These are phyloP conservation scores for Zygotorulaspora florentina DNA, from an alignment of 805 yeast genomes.

Conservation along the genomic window DNA sequence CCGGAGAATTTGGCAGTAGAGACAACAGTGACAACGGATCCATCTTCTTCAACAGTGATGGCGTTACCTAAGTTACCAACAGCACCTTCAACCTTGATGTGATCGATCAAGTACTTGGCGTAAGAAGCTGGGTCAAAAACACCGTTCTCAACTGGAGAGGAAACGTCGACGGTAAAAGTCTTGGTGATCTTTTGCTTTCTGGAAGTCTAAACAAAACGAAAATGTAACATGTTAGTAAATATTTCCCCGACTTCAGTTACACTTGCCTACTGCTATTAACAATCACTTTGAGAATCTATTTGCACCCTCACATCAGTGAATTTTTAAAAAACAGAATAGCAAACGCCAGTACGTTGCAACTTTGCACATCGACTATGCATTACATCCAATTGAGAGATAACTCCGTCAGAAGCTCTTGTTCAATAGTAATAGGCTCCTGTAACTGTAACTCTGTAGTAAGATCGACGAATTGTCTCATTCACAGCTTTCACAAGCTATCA, in stretches of 20 bases:
- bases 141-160: conserved; percentile 96
- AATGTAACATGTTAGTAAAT: conserved; percentile 11
- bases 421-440: conserved; percentile 16
- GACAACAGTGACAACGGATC: conserved; percentile 82
- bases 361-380: too few relatives aligned
- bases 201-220: conserved; percentile 55
- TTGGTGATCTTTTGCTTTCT: conserved; percentile 77
- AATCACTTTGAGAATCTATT: conserved; percentile 27
- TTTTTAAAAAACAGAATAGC: conserved; percentile 27
- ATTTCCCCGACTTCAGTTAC: conserved; percentile 13
- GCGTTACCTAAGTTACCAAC: conserved; percentile 96
- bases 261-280: conserved; percentile 39
- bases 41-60: conserved; percentile 84
- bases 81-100: conserved; percentile 97
- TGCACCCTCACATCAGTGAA: conserved; percentile 14
- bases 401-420: conserved; percentile 11
- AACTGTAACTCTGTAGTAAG: conserved; percentile 1
- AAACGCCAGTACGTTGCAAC: conserved; percentile 6
- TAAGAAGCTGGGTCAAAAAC: conserved; percentile 96
- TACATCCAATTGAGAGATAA: neutral
- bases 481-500: conserved; percentile 1
- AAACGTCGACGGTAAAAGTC: conserved; percentile 92
- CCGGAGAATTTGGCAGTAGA: conserved; percentile 97
- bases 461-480: neutral
- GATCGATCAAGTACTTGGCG: conserved; percentile 97